A percentile compares a stretch with the other conserved stretches of the same genome.
These are phyloP conservation scores for Vitis hybrid DNA, from an alignment of 177 flowering plant genomes.

Conservation along the genomic window DNA sequence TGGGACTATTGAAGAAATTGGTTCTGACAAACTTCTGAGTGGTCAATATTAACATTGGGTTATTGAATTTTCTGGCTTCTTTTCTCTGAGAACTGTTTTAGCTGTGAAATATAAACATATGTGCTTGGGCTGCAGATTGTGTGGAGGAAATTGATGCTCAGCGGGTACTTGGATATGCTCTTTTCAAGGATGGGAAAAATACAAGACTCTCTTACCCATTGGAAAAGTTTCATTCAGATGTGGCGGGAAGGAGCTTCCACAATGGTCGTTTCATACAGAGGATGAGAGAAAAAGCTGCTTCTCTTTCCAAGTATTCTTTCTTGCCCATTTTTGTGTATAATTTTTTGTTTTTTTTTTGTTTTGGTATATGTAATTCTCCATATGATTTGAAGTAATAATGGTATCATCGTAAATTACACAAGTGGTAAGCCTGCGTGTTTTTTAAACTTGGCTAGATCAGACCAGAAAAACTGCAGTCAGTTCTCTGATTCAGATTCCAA, in stretches of 20 bases:
- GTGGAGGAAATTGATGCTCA: slow-evolving; percentile 47
- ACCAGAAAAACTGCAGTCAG: neutral
- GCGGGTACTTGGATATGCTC: slow-evolving; percentile 45
- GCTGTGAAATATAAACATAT: neutral
- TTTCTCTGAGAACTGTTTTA: neutral
- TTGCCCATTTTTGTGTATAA: neutral
- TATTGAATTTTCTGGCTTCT: neutral
- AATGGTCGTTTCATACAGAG: slow-evolving; percentile 53
- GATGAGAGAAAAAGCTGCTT: slow-evolving; percentile 48
- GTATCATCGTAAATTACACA: neutral
- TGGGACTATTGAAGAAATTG: no score
- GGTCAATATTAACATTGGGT: neutral
- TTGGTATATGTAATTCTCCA: neutral
- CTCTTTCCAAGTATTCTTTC: slow-evolving; percentile 35
- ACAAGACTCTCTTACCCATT: slow-evolving; percentile 43
- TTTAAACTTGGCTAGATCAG: neutral
- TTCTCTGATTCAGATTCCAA: neutral
- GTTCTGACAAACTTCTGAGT: neutral
- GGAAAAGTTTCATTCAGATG: slow-evolving; percentile 42
- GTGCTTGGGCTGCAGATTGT: slow-evolving; percentile 29
- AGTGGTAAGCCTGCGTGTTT: no score
- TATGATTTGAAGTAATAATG: neutral
- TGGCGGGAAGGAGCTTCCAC: slow-evolving; percentile 52
- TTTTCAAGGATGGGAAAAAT: slow-evolving; percentile 43
- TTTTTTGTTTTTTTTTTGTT: neutral